Evolutionary conservation across 306 rosid species (phyloP).

Genomic region (Sesbania bispinosa): DNA sequence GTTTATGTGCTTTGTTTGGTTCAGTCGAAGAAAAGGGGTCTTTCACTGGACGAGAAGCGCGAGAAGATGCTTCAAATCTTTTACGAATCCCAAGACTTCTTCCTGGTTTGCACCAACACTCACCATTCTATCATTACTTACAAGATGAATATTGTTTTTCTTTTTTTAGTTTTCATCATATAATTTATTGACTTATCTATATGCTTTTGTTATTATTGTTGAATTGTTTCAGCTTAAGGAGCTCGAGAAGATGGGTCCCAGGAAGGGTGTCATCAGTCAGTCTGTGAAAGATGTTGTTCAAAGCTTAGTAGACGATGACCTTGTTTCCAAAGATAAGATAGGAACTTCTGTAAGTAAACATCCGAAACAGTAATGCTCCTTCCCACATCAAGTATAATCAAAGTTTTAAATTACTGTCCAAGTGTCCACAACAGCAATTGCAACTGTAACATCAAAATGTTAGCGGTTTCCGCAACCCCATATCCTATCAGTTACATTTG

Average conservation of each 20-base stretch:
- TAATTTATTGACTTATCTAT: neutral
- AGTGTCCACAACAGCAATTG: too few species aligned
- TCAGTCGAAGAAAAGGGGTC: slow-evolving; percentile 95
- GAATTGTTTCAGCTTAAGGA: slow-evolving; percentile 88
- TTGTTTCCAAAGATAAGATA: slow-evolving; percentile 88
- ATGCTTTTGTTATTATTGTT: neutral
- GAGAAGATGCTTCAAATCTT: slow-evolving; percentile 96
- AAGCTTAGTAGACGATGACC: slow-evolving; percentile 95
- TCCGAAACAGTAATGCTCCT: neutral
- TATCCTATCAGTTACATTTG: too few species aligned
- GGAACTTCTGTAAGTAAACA: slow-evolving; percentile 88
- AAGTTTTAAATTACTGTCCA: too few species aligned
- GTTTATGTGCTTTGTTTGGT: neutral
- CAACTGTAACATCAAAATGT: too few species aligned
- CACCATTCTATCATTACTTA: neutral
- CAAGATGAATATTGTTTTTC: neutral
- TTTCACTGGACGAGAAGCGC: slow-evolving; percentile 96
- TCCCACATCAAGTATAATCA: too few species aligned
- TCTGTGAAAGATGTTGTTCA: slow-evolving; percentile 96
- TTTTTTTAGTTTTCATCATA: neutral
- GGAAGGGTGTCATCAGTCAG: slow-evolving; percentile 86
- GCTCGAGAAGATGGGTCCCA: slow-evolving; percentile 90
- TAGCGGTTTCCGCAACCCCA: too few species aligned
- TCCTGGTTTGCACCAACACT: slow-evolving; percentile 49
- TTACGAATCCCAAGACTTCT: slow-evolving; percentile 86